Evolutionary conservation across 108 stramenopile species (phyloP).

Genomic region (Cyclostephanos tholiformis): DNA sequence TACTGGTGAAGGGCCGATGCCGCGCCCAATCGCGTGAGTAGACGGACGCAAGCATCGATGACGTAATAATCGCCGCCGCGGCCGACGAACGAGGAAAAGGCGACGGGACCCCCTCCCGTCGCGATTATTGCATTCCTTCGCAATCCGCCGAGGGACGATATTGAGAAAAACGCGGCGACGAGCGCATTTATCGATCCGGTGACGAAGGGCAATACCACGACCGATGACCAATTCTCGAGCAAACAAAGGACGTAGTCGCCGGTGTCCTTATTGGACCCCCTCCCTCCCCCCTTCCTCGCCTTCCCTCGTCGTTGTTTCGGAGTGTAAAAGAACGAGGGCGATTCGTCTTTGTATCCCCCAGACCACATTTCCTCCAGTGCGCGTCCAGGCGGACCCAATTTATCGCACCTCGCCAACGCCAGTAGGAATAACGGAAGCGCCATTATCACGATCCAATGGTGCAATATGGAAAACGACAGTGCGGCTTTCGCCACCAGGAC

Average conservation of each 20-base stretch:
- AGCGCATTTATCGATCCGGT: slow-evolving; percentile 17
- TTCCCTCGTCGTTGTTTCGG: slow-evolving; percentile 16
- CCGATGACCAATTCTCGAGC: slow-evolving; percentile 69
- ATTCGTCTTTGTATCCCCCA: neutral
- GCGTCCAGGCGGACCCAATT: slow-evolving; percentile 15
- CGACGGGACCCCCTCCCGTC: neutral
- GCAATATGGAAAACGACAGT: slow-evolving; percentile 15
- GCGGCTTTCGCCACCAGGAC: slow-evolving; percentile 11
- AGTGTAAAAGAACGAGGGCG: neutral
- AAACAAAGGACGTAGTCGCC: slow-evolving; percentile 56
- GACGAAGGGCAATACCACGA: slow-evolving; percentile 40
- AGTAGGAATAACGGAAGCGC: slow-evolving; percentile 34
- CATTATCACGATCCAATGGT: slow-evolving; percentile 41
- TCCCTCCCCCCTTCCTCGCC: slow-evolving; percentile 8
- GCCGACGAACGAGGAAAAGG: neutral
- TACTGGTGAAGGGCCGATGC: slow-evolving; percentile 65
- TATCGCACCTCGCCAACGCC: slow-evolving; percentile 26
- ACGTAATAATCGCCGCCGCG: neutral
- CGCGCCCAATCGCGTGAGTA: slow-evolving; percentile 59
- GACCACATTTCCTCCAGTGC: slow-evolving; percentile 21
- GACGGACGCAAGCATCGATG: slow-evolving; percentile 24
- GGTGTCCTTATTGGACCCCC: slow-evolving; percentile 32
- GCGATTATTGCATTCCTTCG: slow-evolving; percentile 3
- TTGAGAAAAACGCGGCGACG: neutral
- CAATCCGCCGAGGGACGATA: neutral